Conservation (phyloP, 164 flowering plant species). For the Taxillus chinensis region DNA sequence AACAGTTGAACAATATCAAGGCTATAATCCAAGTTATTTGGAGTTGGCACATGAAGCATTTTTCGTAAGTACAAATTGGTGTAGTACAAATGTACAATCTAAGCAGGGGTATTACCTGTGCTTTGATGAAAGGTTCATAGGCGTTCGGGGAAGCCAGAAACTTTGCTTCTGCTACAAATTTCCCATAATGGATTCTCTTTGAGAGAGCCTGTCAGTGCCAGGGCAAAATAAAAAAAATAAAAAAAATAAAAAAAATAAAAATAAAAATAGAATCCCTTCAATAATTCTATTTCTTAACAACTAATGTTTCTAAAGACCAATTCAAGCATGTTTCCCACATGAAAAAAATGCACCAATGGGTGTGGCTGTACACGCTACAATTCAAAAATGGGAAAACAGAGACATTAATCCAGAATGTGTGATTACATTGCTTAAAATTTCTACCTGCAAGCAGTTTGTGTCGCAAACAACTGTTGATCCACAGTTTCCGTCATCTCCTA, state of each 20-base stretch:
- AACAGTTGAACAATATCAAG: background rate
- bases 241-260: too few species aligned
- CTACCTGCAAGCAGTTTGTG: constrained; percentile 85
- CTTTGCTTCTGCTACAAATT: constrained; percentile 92
- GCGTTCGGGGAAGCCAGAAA: constrained; percentile 57
- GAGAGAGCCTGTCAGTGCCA: constrained; percentile 55
- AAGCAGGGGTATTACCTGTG: constrained; percentile 37
- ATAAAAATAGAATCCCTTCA: too few species aligned
- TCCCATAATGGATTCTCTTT: constrained; percentile 89
- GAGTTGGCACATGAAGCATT: too few species aligned
- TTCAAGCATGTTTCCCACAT: too few species aligned
- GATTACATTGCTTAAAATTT: background rate
- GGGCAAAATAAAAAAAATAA: too few species aligned
- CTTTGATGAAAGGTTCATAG: constrained; percentile 61
- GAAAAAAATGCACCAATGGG: too few species aligned
- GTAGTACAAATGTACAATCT: background rate
- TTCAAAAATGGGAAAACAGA: too few species aligned
- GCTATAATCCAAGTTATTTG: too few species aligned
- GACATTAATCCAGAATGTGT: background rate
- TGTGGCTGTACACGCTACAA: too few species aligned
- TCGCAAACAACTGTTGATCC: constrained; percentile 93
- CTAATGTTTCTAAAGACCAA: too few species aligned
- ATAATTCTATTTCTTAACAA: too few species aligned
- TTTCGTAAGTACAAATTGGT: too few species aligned
- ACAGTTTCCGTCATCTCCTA: constrained; percentile 87